Conservation (phyloP, 1,139 yeast species). For the Saccharomyces hybrid region DNA sequence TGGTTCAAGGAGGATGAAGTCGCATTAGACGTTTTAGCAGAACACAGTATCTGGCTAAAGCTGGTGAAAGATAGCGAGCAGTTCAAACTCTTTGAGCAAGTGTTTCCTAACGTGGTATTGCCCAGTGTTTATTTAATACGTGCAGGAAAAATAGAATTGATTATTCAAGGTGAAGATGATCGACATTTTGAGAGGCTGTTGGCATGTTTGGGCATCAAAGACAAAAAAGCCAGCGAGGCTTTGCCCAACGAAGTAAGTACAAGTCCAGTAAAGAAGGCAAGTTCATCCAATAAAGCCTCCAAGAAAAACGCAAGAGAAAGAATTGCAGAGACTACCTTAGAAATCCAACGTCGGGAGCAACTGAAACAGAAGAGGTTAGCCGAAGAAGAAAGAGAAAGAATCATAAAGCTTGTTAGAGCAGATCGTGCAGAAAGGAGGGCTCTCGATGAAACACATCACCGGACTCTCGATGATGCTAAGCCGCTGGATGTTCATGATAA, state of each 20-base stretch:
- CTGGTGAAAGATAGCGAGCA: slow-evolving; percentile 42
- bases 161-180: slow-evolving; percentile 33
- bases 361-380: slow-evolving; percentile 35
- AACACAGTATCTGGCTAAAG: slow-evolving; percentile 37
- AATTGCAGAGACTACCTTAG: slow-evolving; percentile 35
- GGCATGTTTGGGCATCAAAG: background rate
- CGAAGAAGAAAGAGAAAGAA: slow-evolving; percentile 45
- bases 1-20: slow-evolving; percentile 27
- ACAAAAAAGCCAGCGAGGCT: background rate
- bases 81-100: slow-evolving; percentile 42
- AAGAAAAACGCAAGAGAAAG: slow-evolving; percentile 33
- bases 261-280: background rate
- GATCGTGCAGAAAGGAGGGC: slow-evolving; percentile 23
- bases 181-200: slow-evolving; percentile 2
- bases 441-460: slow-evolving; percentile 2
- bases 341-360: slow-evolving; percentile 37
- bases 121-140: slow-evolving; percentile 47
- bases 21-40: slow-evolving; percentile 10
- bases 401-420: slow-evolving; percentile 36
- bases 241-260: background rate
- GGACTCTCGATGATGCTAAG: slow-evolving; percentile 3
- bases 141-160: slow-evolving; percentile 41
- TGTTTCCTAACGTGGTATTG: slow-evolving; percentile 40
- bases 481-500: slow-evolving; percentile 14
- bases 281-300: background rate